Conservation (phyloP, 148 eudicot genomes). For the Silene latifolia region DNA sequence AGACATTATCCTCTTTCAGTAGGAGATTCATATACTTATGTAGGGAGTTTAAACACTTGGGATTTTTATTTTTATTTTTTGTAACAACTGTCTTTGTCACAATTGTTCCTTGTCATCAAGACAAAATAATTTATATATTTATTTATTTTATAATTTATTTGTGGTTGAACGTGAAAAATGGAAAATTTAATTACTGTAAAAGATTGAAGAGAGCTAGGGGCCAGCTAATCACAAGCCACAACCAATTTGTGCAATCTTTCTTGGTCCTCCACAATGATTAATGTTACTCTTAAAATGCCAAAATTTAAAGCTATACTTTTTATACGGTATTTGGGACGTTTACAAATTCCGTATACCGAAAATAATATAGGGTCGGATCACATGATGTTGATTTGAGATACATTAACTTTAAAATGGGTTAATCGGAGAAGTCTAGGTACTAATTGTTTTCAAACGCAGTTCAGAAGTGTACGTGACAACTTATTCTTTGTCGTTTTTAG, state of each 20-base stretch:
- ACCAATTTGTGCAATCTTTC: slow-evolving; percentile 11
- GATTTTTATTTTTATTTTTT: background rate
- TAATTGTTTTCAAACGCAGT: no score
- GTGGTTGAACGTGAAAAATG: slow-evolving; percentile 22
- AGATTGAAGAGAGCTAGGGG: no score
- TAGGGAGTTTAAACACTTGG: slow-evolving; percentile 9
- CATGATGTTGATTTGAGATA: no score
- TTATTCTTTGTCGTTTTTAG: no score
- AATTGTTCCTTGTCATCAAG: slow-evolving; percentile 6
- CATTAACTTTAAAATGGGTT: no score
- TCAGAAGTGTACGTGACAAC: no score
- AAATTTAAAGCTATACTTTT: slow-evolving; percentile 1
- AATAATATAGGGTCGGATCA: no score
- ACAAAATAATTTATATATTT: background rate
- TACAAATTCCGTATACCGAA: no score
- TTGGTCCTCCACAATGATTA: slow-evolving; percentile 28
- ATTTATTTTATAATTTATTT: background rate
- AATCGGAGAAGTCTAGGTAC: no score
- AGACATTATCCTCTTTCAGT: slow-evolving; percentile 18
- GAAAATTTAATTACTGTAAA: background rate
- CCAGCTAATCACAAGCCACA: background rate
- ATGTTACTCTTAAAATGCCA: slow-evolving; percentile 5
- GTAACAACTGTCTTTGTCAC: no score
- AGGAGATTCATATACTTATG: slow-evolving; percentile 21
- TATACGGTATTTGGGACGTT: slow-evolving; percentile 2